phyloP scores from a whole-genome alignment of 2,329 filamentous ascomycete genomes.

The Calcarisporium arbuscula region DNA sequence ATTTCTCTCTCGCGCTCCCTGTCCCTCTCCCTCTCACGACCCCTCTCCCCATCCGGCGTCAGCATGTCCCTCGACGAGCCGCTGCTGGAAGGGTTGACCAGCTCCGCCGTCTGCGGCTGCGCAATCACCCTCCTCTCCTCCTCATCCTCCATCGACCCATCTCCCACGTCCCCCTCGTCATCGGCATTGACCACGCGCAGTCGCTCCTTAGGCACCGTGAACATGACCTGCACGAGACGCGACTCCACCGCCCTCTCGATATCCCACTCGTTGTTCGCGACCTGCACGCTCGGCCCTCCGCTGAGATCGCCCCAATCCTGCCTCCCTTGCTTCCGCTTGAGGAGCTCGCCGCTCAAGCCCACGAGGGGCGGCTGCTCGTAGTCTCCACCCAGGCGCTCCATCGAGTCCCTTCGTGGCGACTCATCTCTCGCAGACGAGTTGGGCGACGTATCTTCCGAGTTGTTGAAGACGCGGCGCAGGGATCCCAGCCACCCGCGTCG shows the following conservation, averaged over 20 bases:
- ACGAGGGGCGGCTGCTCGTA: slow-evolving; percentile 38
- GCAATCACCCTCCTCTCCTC: slow-evolving; percentile 18
- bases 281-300: slow-evolving; percentile 19
- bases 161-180: no score
- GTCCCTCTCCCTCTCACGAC: slow-evolving; percentile 22
- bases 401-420: slow-evolving; percentile 23
- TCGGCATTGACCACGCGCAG: slow-evolving; percentile 86
- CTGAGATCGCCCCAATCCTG: slow-evolving; percentile 43
- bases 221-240: slow-evolving; percentile 76
- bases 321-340: slow-evolving; percentile 49
- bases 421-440: slow-evolving; percentile 18
- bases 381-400: slow-evolving; percentile 29
- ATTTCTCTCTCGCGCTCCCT: no score
- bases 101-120: slow-evolving; percentile 27
- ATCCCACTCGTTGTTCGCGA: slow-evolving; percentile 61
- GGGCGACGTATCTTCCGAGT: slow-evolving; percentile 29
- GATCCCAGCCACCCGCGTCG: slow-evolving; percentile 63
- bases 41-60: slow-evolving; percentile 16
- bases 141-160: slow-evolving; percentile 21
- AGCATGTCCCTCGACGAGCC: no score
- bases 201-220: slow-evolving; percentile 83
- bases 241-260: slow-evolving; percentile 67
- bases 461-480: slow-evolving; percentile 55
- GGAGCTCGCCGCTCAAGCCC: slow-evolving; percentile 40
- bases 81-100: slow-evolving; percentile 29